These are phyloP conservation scores for Hordeum pubiflorum DNA, from an alignment of 202 grass and related monocot species.

Conservation along the genomic window DNA sequence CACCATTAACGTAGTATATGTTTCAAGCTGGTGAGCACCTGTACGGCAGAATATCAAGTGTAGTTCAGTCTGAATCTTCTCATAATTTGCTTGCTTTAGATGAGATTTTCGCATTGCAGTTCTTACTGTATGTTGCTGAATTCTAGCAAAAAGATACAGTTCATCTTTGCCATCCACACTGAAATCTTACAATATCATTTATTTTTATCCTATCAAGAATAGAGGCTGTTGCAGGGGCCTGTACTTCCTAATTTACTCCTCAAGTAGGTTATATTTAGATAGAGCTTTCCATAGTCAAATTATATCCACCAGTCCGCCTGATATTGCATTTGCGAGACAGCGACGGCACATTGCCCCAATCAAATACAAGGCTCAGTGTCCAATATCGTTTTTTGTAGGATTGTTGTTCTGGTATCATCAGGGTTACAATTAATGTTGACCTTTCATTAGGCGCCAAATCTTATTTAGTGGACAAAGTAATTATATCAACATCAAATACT, in stretches of 20 bases:
- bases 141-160: background rate
- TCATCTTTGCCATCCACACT: background rate
- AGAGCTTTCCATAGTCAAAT: background rate
- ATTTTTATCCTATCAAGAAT: background rate
- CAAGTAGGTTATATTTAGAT: background rate
- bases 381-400: background rate
- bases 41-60: background rate
- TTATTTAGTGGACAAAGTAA: constrained; percentile 1
- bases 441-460: background rate
- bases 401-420: background rate
- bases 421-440: background rate
- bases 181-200: background rate
- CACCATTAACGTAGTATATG: constrained; percentile 3
- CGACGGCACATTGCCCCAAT: background rate
- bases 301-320: background rate
- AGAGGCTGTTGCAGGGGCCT: background rate
- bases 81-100: background rate
- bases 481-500: background rate
- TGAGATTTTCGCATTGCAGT: background rate
- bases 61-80: background rate
- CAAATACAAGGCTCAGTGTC: background rate
- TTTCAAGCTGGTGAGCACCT: background rate
- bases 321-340: background rate
- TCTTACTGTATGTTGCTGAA: background rate
- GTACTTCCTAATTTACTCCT: background rate